Evolutionary conservation across 2,329 filamentous ascomycete species (phyloP).

Genomic region (Cytospora piceicola): DNA sequence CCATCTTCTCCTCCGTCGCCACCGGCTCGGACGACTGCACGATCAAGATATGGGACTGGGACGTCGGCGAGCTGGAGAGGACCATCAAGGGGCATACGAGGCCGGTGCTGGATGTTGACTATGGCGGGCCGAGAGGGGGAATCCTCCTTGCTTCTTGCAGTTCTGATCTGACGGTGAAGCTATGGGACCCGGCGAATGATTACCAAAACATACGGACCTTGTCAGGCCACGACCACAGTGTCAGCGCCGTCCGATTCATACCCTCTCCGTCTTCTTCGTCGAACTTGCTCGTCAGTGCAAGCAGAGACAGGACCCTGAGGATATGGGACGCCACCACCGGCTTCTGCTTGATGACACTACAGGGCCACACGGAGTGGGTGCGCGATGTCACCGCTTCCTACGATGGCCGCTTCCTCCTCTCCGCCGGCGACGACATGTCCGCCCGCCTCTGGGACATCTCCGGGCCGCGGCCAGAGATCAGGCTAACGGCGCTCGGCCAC

Average conservation of each 20-base stretch:
- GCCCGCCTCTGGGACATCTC: conserved; percentile 84
- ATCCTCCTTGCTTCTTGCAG: conserved; percentile 81
- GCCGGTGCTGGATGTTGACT: conserved; percentile 85
- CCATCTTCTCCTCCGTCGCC: conserved; percentile 85
- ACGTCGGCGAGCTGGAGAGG: conserved; percentile 84
- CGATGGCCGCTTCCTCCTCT: conserved; percentile 82
- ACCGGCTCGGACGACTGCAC: conserved; percentile 90
- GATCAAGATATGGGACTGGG: conserved; percentile 98
- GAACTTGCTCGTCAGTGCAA: conserved; percentile 84
- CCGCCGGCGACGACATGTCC: conserved; percentile 80
- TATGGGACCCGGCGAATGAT: conserved; percentile 89
- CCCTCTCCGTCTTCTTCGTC: conserved; percentile 83
- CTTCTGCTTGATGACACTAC: conserved; percentile 85
- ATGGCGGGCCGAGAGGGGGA: conserved; percentile 79
- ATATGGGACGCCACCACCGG: conserved; percentile 95
- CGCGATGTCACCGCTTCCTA: conserved; percentile 80
- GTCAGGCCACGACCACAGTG: conserved; percentile 88
- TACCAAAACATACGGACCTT: conserved; percentile 95
- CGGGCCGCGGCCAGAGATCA: conserved; percentile 68
- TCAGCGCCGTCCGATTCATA: conserved; percentile 86
- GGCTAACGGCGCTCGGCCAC: conserved; percentile 80
- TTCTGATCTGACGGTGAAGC: conserved; percentile 88
- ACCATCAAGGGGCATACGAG: conserved; percentile 93
- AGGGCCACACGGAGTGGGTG: conserved; percentile 86
- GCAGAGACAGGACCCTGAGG: conserved; percentile 79